These are phyloP conservation scores for Lodderomyces metapsilosis DNA, from an alignment of 1,139 yeast genomes.

Conservation along the genomic window DNA sequence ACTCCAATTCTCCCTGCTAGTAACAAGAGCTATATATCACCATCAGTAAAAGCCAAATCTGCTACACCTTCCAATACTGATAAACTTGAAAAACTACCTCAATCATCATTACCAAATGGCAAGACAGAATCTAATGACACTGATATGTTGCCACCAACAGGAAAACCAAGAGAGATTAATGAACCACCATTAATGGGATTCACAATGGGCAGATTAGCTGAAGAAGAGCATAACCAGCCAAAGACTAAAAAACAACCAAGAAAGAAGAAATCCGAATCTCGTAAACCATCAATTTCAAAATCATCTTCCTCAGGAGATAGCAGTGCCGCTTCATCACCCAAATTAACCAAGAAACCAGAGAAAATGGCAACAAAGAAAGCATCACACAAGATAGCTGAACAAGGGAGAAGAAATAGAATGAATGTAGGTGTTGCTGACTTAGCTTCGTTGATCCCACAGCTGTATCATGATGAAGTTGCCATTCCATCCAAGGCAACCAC, in stretches of 20 bases:
- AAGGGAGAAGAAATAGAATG: slow-evolving; percentile 91
- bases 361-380: slow-evolving; percentile 58
- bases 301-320: slow-evolving; percentile 19
- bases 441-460: slow-evolving; percentile 64
- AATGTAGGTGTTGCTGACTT: slow-evolving; percentile 80
- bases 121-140: slow-evolving; percentile 12
- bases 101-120: slow-evolving; percentile 23
- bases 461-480: slow-evolving; percentile 53
- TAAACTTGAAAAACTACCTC: slow-evolving; percentile 37
- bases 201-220: slow-evolving; percentile 49
- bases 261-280: slow-evolving; percentile 4
- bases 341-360: slow-evolving; percentile 18
- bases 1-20: slow-evolving; percentile 41
- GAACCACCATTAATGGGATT: slow-evolving; percentile 43
- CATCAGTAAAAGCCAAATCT: slow-evolving; percentile 15
- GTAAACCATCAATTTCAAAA: slow-evolving; percentile 13
- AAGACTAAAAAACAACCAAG: slow-evolving; percentile 3
- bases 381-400: slow-evolving; percentile 92
- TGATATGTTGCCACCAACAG: slow-evolving; percentile 43
- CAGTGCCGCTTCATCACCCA: slow-evolving; percentile 20
- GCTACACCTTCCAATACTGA: slow-evolving; percentile 4
- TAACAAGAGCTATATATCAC: slow-evolving; percentile 17
- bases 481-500: slow-evolving; percentile 91
- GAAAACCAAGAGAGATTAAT: slow-evolving; percentile 17
- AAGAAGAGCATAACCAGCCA: slow-evolving; percentile 20